Conservation (phyloP, 179 eudicot genomes). For the Actinidia polygama region DNA sequence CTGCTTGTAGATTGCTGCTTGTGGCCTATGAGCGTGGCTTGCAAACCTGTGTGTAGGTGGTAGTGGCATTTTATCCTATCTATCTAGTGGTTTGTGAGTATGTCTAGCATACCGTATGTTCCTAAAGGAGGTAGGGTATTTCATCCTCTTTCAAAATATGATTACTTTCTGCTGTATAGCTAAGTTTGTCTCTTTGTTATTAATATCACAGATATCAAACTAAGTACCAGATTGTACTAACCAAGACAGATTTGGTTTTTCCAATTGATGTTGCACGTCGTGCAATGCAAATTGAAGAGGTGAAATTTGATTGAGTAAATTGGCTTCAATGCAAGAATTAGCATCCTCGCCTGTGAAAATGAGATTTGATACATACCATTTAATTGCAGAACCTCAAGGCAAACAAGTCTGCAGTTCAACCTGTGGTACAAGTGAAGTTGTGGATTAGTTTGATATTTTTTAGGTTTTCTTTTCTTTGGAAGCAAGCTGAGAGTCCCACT, state of each 20-base stretch:
- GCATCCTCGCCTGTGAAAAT: slow-evolving; percentile 14
- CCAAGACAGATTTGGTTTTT: slow-evolving; percentile 84
- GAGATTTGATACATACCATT: slow-evolving; percentile 16
- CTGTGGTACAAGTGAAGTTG: slow-evolving; percentile 59
- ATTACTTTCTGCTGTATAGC: background rate
- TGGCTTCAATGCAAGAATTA: background rate
- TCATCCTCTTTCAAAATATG: too few species aligned
- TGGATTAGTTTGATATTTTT: background rate
- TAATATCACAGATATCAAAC: slow-evolving; percentile 67
- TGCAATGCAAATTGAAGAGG: slow-evolving; percentile 98
- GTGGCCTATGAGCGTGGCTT: too few species aligned
- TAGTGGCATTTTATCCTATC: background rate
- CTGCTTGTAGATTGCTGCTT: background rate
- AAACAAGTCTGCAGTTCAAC: slow-evolving; percentile 79
- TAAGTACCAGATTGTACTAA: slow-evolving; percentile 83
- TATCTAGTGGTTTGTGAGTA: background rate
- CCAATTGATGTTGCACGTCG: slow-evolving; percentile 96
- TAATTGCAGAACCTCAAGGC: slow-evolving; percentile 71
- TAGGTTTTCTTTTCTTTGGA: background rate
- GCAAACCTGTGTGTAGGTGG: background rate
- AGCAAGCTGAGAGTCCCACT: slow-evolving; percentile 11
- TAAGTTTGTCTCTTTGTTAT: background rate
- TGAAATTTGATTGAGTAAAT: slow-evolving; percentile 18
- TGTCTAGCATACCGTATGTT: background rate
- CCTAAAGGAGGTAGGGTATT: background rate